phyloP scores from a whole-genome alignment of 495 filamentous ascomycete genomes.

The Collariella sp. region DNA sequence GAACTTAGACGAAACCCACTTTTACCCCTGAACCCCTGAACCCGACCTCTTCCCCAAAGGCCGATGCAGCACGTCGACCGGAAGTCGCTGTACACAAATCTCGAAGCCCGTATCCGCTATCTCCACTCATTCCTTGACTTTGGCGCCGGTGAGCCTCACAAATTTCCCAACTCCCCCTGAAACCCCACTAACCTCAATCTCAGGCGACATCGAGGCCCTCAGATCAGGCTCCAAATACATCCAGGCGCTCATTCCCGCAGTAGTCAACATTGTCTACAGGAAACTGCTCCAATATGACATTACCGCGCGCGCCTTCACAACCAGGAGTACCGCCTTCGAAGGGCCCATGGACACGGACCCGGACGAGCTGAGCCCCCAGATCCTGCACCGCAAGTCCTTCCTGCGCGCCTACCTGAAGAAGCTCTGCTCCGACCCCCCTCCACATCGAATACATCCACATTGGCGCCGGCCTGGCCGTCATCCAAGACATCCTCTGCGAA shows the following conservation, averaged over 20 bases:
- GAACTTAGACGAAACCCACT: neutral
- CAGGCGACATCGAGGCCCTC: constrained; percentile 62
- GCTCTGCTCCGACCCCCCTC: constrained; percentile 61
- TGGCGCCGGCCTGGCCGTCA: constrained; percentile 55
- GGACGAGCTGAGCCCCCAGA: constrained; percentile 58
- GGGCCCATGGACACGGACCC: constrained; percentile 52
- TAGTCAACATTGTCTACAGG: constrained; percentile 69
- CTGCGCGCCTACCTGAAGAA: constrained; percentile 61
- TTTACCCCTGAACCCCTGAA: neutral
- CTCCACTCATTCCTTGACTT: constrained; percentile 67
- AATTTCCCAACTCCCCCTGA: neutral
- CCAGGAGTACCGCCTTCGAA: constrained; percentile 55
- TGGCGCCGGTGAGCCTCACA: constrained; percentile 47
- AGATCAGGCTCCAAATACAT: constrained; percentile 59
- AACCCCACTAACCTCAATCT: neutral
- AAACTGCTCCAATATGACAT: constrained; percentile 69
- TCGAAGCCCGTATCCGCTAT: constrained; percentile 60
- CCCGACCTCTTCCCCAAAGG: neutral
- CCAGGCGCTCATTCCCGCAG: constrained; percentile 61
- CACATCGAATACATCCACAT: constrained; percentile 74
- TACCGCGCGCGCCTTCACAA: constrained; percentile 62
- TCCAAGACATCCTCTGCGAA: constrained; percentile 66
- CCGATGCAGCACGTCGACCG: constrained; percentile 56
- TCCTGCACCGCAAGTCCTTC: constrained; percentile 69
- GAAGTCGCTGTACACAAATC: constrained; percentile 56